phyloP scores from a whole-genome alignment of 1,139 yeast genomes.

The Pneumocystis murina region DNA sequence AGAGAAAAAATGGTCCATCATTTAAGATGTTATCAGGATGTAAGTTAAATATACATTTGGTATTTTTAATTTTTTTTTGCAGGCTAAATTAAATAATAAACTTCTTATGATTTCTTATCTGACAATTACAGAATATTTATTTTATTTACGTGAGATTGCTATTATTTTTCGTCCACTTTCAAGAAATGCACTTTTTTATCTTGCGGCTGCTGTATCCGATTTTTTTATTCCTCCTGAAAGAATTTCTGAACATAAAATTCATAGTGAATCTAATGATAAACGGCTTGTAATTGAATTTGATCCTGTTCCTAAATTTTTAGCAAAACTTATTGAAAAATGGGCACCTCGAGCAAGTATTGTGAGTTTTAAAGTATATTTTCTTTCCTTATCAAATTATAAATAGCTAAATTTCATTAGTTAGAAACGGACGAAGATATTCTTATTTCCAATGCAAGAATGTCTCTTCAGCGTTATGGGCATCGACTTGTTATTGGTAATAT shows the following conservation, averaged over 20 bases:
- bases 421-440: slow-evolving; percentile 72
- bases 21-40: slow-evolving; percentile 42
- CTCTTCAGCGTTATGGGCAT: slow-evolving; percentile 73
- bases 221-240: slow-evolving; percentile 78
- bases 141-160: slow-evolving; percentile 60
- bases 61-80: slow-evolving; percentile 1
- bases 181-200: slow-evolving; percentile 52
- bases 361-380: slow-evolving; percentile 44
- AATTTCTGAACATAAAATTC: slow-evolving; percentile 87
- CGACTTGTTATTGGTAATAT: slow-evolving; percentile 91
- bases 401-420: slow-evolving; percentile 22
- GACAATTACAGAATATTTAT: slow-evolving; percentile 84
- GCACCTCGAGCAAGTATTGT: slow-evolving; percentile 85
- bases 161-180: slow-evolving; percentile 37
- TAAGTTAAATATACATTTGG: neutral
- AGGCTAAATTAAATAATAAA: slow-evolving; percentile 43
- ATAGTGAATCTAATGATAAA: slow-evolving; percentile 46
- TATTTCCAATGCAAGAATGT: slow-evolving; percentile 58
- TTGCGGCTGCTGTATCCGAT: slow-evolving; percentile 97
- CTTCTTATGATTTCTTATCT: slow-evolving; percentile 73
- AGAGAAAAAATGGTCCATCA: slow-evolving; percentile 50
- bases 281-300: slow-evolving; percentile 72
- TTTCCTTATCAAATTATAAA: neutral
- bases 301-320: slow-evolving; percentile 88
- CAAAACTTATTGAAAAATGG: slow-evolving; percentile 83